Conservation (phyloP, 371 early-diverging fungal genomes). For the Astathelohania contejeani region DNA sequence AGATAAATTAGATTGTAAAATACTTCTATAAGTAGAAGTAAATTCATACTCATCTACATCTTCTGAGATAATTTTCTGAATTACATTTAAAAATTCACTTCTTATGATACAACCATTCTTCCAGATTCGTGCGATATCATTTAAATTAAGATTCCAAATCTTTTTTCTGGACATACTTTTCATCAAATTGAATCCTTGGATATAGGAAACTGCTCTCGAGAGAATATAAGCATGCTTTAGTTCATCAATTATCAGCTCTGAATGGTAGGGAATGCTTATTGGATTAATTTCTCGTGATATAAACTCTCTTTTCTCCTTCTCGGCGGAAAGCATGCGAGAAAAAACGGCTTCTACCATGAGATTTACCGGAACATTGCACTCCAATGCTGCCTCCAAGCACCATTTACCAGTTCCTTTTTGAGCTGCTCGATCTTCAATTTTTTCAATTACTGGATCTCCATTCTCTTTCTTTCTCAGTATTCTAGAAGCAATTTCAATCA, state of each 20-base stretch:
- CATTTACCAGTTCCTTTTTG: constrained; percentile 96
- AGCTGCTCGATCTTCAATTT: constrained; percentile 83
- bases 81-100: constrained; percentile 35
- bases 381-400: constrained; percentile 80
- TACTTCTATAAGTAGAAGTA: constrained; percentile 69
- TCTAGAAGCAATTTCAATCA: constrained; percentile 79
- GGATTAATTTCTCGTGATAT: constrained; percentile 54
- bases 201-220: constrained; percentile 85
- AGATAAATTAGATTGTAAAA: constrained; percentile 75
- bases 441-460: constrained; percentile 66
- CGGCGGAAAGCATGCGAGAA: constrained; percentile 75
- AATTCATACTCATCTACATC: constrained; percentile 69
- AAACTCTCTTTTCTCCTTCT: constrained; percentile 74
- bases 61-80: constrained; percentile 62
- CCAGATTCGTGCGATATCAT: constrained; percentile 90
- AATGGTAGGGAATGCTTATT: neutral
- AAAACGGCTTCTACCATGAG: constrained; percentile 90
- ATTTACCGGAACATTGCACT: constrained; percentile 75
- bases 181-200: constrained; percentile 95
- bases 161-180: constrained; percentile 74
- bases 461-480: constrained; percentile 73
- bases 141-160: constrained; percentile 80
- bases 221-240: constrained; percentile 69
- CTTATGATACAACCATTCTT: constrained; percentile 96
- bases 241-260: constrained; percentile 58